Percentiles rank a stretch among this genome's conserved stretches.
phyloP scores from a whole-genome alignment of 768 basidiomycete genomes.

The Myochromella boudieri region DNA sequence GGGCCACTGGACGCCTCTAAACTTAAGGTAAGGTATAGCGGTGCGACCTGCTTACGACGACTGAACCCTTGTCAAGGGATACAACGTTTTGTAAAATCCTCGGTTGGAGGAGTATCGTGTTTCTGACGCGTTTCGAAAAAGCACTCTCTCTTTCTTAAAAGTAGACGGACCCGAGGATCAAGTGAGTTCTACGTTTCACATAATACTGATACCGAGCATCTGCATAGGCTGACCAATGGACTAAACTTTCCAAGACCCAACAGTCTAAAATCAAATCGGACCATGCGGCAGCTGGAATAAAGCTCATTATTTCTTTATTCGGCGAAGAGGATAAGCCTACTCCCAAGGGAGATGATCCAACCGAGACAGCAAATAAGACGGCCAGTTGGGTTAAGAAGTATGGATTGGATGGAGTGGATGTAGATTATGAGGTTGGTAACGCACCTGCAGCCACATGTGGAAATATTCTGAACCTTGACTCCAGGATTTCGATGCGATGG shows the following conservation, averaged over 20 bases:
- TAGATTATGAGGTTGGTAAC: conserved; percentile 53
- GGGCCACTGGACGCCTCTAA: conserved; percentile 33
- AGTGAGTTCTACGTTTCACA: conserved; percentile 3
- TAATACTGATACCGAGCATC: not conserved
- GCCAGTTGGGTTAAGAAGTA: conserved; percentile 51
- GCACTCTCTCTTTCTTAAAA: conserved; percentile 40
- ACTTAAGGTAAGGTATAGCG: conserved; percentile 23
- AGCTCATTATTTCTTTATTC: conserved; percentile 56
- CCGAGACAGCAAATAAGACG: conserved; percentile 45
- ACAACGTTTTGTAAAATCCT: conserved; percentile 25
- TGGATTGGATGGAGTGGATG: conserved; percentile 56
- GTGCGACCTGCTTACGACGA: not conserved
- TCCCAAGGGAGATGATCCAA: conserved; percentile 43
- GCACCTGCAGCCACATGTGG: not conserved
- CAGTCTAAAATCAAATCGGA: conserved; percentile 42
- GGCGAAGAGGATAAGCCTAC: conserved; percentile 49
- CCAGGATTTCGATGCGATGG: no score
- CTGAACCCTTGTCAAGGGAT: conserved; percentile 18
- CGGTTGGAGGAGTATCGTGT: not conserved
- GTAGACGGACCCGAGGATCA: conserved; percentile 39
- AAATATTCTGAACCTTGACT: no score
- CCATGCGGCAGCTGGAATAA: conserved; percentile 57
- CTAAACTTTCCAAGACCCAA: conserved; percentile 33
- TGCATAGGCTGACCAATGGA: conserved; percentile 44
- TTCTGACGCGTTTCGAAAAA: not conserved